Percentiles rank a stretch among this genome's conserved stretches.
Evolutionary conservation across 768 basidiomycete species (phyloP).

Genomic region (Lentinula edodes): DNA sequence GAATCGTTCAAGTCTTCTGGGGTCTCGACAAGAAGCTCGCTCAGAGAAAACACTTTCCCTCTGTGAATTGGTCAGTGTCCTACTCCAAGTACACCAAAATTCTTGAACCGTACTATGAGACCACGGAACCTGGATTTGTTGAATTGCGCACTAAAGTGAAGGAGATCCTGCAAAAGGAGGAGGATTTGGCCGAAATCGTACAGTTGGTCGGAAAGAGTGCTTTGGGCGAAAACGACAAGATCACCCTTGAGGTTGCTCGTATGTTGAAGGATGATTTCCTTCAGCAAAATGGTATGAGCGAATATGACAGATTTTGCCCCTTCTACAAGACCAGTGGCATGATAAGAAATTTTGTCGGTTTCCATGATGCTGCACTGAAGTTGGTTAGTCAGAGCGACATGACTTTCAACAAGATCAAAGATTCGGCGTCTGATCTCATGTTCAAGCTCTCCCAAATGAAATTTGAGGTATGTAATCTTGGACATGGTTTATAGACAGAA

Average conservation of each 20-base stretch:
- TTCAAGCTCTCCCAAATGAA: slow-evolving; percentile 99
- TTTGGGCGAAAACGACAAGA: slow-evolving; percentile 95
- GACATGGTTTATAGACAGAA: background rate
- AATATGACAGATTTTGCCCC: slow-evolving; percentile 95
- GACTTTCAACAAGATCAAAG: slow-evolving; percentile 85
- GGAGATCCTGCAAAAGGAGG: slow-evolving; percentile 97
- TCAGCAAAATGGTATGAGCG: slow-evolving; percentile 98
- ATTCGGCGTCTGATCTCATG: slow-evolving; percentile 80
- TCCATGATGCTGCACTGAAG: slow-evolving; percentile 86
- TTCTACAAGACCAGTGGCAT: slow-evolving; percentile 99
- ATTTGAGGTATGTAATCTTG: slow-evolving; percentile 67
- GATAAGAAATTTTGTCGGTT: slow-evolving; percentile 91
- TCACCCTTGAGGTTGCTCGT: slow-evolving; percentile 92
- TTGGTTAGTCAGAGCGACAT: slow-evolving; percentile 80
- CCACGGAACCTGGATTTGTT: slow-evolving; percentile 89
- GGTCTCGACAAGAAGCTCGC: slow-evolving; percentile 99
- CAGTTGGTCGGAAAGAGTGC: slow-evolving; percentile 99
- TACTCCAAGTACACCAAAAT: slow-evolving; percentile 98
- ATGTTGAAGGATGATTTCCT: slow-evolving; percentile 98
- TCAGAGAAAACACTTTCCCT: slow-evolving; percentile 98
- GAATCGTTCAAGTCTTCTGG: slow-evolving; percentile 99
- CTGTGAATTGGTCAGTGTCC: slow-evolving; percentile 99
- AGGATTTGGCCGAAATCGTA: slow-evolving; percentile 97
- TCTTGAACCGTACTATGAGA: slow-evolving; percentile 89
- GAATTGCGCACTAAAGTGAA: slow-evolving; percentile 89